Percentiles rank a stretch among this genome's conserved stretches.
phyloP scores from a whole-genome alignment of 441 rosid species.

The Kokia cookei region DNA sequence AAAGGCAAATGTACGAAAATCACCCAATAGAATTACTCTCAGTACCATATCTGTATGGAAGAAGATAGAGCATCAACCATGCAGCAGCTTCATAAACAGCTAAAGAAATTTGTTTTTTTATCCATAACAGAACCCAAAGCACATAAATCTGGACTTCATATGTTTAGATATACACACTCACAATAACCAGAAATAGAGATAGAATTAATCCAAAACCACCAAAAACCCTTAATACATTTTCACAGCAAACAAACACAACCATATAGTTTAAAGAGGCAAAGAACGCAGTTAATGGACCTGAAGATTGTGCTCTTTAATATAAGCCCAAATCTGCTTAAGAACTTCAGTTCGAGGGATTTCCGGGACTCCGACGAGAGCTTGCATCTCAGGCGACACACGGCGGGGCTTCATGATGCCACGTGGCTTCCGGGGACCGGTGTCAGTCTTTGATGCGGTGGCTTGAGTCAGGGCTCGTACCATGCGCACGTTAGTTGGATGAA shows the following conservation, averaged over 20 bases:
- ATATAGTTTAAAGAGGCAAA: not conserved
- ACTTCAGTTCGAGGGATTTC: conserved; percentile 86
- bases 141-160: not conserved
- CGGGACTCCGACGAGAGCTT: conserved; percentile 66
- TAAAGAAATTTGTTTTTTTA: not conserved
- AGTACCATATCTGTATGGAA: not conserved
- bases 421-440: conserved; percentile 43
- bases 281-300: conserved; percentile 38
- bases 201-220: not conserved
- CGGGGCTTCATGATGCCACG: conserved; percentile 86
- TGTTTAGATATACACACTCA: not conserved
- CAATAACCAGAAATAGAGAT: not conserved
- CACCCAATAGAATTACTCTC: not conserved
- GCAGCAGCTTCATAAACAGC: not conserved
- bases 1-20: not conserved
- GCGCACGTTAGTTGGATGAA: conserved; percentile 22
- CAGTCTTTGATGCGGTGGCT: conserved; percentile 50
- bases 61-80: not conserved
- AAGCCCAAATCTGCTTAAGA: conserved; percentile 75
- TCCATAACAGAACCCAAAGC: not conserved
- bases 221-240: not conserved
- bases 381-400: conserved; percentile 79
- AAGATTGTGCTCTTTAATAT: conserved; percentile 79
- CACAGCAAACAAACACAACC: not conserved
- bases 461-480: conserved; percentile 33